phyloP scores from a whole-genome alignment of 768 basidiomycete species.

The Naematelia encephala region DNA sequence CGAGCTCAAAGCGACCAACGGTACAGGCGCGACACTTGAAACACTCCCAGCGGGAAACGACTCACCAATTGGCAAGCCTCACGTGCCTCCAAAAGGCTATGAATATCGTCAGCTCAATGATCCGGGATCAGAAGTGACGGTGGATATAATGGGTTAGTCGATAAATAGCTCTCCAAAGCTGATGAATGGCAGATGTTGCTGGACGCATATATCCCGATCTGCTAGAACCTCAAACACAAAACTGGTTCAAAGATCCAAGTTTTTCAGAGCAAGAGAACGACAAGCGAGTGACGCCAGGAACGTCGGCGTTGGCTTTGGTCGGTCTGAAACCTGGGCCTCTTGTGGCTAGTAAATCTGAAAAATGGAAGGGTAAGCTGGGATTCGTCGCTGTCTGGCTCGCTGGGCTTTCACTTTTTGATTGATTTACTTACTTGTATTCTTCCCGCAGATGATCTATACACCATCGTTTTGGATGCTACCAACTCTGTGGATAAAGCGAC shows the following conservation, averaged over 20 bases:
- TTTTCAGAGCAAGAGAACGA: slow-evolving; percentile 9
- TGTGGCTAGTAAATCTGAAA: slow-evolving; percentile 13
- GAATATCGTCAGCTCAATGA: slow-evolving; percentile 36
- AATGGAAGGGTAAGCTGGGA: slow-evolving; percentile 38
- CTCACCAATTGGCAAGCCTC: background rate
- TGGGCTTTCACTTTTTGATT: background rate
- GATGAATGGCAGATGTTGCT: slow-evolving; percentile 34
- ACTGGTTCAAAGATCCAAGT: slow-evolving; percentile 19
- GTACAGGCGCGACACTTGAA: background rate
- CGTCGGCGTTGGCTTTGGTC: slow-evolving; percentile 13
- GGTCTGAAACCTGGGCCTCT: slow-evolving; percentile 22
- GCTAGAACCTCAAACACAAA: slow-evolving; percentile 21
- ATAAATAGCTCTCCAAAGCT: background rate
- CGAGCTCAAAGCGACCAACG: slow-evolving; percentile 25
- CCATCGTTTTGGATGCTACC: slow-evolving; percentile 8
- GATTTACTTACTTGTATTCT: background rate
- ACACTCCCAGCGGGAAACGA: background rate
- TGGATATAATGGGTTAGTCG: slow-evolving; percentile 39
- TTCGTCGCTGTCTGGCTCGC: background rate
- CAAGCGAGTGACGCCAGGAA: slow-evolving; percentile 16
- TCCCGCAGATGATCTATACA: slow-evolving; percentile 19
- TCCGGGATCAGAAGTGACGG: slow-evolving; percentile 29
- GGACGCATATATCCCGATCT: slow-evolving; percentile 41
- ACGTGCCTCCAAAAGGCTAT: slow-evolving; percentile 24
- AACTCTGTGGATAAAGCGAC: slow-evolving; percentile 8